These are phyloP conservation scores for Cladosporium sp. DNA, from an alignment of 2,329 filamentous ascomycete species.

Conservation along the genomic window DNA sequence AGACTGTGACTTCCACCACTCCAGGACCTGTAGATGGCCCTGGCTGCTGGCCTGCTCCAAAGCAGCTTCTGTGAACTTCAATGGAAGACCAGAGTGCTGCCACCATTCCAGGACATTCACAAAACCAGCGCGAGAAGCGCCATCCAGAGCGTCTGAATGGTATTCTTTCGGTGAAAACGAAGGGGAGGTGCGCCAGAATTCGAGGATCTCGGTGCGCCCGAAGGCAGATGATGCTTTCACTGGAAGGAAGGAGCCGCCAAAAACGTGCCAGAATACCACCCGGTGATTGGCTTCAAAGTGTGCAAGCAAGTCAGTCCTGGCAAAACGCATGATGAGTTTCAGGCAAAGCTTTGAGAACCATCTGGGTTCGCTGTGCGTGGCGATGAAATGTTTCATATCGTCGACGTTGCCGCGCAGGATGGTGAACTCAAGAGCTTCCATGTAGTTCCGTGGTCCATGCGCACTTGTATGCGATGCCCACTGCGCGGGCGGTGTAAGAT, in stretches of 20 bases:
- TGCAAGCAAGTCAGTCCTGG: constrained; percentile 73
- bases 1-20: constrained; percentile 80
- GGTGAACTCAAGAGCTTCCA: constrained; percentile 80
- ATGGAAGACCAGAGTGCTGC: constrained; percentile 74
- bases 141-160: constrained; percentile 79
- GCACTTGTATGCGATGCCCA: constrained; percentile 67
- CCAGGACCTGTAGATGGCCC: constrained; percentile 80
- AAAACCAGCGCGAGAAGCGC: constrained; percentile 82
- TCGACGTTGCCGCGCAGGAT: constrained; percentile 71
- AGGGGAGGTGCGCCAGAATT: constrained; percentile 85
- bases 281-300: constrained; percentile 67
- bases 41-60: constrained; percentile 84
- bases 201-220: constrained; percentile 77
- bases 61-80: constrained; percentile 83
- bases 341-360: constrained; percentile 80
- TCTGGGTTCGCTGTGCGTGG: constrained; percentile 64
- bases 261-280: constrained; percentile 83
- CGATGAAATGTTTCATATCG: constrained; percentile 73
- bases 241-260: constrained; percentile 76
- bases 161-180: constrained; percentile 87
- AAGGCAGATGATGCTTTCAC: constrained; percentile 88
- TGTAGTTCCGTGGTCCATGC: constrained; percentile 69
- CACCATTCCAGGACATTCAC: constrained; percentile 89
- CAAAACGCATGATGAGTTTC: constrained; percentile 89
- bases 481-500: constrained; percentile 68